Conservation (phyloP, 1,284 basidiomycete species). For the Clitocybe nebularis region DNA sequence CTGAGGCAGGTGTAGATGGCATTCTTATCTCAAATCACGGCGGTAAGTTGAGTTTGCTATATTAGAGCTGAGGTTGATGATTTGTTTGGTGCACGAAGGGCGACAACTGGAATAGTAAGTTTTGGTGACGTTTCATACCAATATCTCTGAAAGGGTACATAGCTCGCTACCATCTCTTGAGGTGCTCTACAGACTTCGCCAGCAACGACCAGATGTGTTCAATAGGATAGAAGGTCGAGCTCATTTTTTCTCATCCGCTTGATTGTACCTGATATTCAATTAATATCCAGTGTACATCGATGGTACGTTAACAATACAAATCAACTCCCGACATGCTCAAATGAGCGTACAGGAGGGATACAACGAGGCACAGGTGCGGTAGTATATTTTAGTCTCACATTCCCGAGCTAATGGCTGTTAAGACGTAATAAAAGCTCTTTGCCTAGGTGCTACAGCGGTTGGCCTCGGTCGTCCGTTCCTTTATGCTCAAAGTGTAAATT, state of each 20-base stretch:
- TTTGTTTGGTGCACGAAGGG: constrained; percentile 33
- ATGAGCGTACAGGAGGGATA: constrained; percentile 69
- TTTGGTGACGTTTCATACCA: constrained; percentile 2
- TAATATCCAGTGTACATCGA: constrained; percentile 80
- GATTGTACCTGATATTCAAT: not conserved
- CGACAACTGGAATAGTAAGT: constrained; percentile 80
- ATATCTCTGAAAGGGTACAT: constrained; percentile 10
- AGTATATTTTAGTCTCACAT: constrained; percentile 2
- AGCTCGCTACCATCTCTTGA: constrained; percentile 73
- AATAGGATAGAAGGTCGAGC: constrained; percentile 58
- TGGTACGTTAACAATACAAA: constrained; percentile 33
- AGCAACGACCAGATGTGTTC: constrained; percentile 75
- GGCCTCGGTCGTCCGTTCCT: constrained; percentile 88
- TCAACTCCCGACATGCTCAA: not conserved
- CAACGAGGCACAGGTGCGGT: constrained; percentile 70
- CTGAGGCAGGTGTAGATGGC: constrained; percentile 83
- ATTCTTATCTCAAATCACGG: constrained; percentile 92
- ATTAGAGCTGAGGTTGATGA: constrained; percentile 15
- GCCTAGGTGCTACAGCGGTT: constrained; percentile 86
- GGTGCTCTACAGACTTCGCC: constrained; percentile 70
- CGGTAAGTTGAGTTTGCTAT: constrained; percentile 51
- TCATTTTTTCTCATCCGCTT: not conserved
- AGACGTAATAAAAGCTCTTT: constrained; percentile 90
- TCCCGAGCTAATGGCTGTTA: not conserved
- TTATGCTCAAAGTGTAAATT: constrained; percentile 78